Conservation (phyloP, 345 rosid species). For the Pistacia vera region DNA sequence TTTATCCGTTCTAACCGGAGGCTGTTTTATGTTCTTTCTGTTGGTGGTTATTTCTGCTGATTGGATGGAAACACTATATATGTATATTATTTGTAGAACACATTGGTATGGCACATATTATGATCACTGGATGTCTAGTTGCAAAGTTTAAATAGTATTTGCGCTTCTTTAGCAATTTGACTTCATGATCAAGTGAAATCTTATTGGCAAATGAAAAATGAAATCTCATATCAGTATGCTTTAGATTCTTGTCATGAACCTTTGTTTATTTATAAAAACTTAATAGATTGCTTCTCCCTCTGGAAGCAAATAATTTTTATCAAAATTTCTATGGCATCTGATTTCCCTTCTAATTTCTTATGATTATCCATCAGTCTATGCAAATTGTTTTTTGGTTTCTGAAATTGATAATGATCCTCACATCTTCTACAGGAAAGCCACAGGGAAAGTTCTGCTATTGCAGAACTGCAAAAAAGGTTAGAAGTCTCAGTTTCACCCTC, state of each 20-base stretch:
- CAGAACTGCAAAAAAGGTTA: constrained; percentile 65
- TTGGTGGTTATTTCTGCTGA: background rate
- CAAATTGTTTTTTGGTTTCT: background rate
- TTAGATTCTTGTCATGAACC: background rate
- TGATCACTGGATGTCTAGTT: background rate
- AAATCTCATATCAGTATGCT: background rate
- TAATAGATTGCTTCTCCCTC: background rate
- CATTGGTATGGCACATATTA: background rate
- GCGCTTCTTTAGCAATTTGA: background rate
- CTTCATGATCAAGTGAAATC: background rate
- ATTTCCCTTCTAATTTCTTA: background rate
- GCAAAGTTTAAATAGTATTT: background rate
- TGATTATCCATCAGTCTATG: background rate
- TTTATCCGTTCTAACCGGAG: background rate
- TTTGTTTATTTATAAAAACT: background rate
- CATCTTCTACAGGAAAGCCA: constrained; percentile 55
- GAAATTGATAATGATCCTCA: constrained; percentile 1
- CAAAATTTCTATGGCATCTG: background rate
- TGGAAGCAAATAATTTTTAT: background rate
- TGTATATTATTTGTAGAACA: background rate
- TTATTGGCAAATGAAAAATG: background rate
- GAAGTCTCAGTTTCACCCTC: constrained; percentile 55
- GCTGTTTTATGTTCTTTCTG: background rate
- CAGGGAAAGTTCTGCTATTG: constrained; percentile 45
- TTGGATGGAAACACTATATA: background rate